Conservation (phyloP, 2,329 filamentous ascomycete genomes). For the Aspergillus hortae region DNA sequence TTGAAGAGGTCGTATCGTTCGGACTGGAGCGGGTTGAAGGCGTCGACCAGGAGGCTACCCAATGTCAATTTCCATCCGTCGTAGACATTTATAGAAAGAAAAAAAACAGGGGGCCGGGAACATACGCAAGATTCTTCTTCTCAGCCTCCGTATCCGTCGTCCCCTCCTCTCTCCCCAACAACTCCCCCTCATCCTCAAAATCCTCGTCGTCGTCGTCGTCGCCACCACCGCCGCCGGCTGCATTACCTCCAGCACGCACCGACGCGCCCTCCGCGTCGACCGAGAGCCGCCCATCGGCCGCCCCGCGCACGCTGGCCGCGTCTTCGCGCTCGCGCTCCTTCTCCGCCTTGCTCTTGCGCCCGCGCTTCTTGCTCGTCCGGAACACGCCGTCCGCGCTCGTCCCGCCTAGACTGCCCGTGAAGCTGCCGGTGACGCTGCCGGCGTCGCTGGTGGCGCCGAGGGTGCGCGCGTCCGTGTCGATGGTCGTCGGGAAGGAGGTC, state of each 20-base stretch:
- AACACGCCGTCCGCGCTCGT: constrained; percentile 34
- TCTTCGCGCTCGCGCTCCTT: constrained; percentile 35
- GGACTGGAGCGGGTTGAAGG: constrained; percentile 47
- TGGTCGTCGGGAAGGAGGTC: constrained; percentile 41
- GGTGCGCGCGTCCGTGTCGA: constrained; percentile 28
- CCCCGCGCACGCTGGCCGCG: constrained; percentile 24
- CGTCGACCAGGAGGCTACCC: constrained; percentile 42
- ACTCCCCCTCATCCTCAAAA: constrained; percentile 45
- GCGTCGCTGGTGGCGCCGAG: constrained; percentile 36
- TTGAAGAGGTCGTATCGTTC: constrained; percentile 49
- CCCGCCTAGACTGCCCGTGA: constrained; percentile 40
- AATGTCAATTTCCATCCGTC: background rate
- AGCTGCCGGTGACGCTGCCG: constrained; percentile 41
- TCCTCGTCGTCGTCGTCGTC: constrained; percentile 51
- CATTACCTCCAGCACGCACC: constrained; percentile 37
- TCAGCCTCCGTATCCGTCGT: constrained; percentile 49
- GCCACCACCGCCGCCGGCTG: constrained; percentile 46
- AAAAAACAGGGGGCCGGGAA: constrained; percentile 14
- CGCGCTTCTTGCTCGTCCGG: constrained; percentile 32
- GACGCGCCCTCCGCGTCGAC: constrained; percentile 31
- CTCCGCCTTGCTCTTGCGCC: constrained; percentile 36
- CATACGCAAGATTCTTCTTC: constrained; percentile 50
- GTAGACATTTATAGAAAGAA: background rate
- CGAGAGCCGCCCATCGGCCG: constrained; percentile 27
- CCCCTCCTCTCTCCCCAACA: constrained; percentile 43